These are phyloP conservation scores for Panus rudis DNA, from an alignment of 768 basidiomycete species.

Conservation along the genomic window DNA sequence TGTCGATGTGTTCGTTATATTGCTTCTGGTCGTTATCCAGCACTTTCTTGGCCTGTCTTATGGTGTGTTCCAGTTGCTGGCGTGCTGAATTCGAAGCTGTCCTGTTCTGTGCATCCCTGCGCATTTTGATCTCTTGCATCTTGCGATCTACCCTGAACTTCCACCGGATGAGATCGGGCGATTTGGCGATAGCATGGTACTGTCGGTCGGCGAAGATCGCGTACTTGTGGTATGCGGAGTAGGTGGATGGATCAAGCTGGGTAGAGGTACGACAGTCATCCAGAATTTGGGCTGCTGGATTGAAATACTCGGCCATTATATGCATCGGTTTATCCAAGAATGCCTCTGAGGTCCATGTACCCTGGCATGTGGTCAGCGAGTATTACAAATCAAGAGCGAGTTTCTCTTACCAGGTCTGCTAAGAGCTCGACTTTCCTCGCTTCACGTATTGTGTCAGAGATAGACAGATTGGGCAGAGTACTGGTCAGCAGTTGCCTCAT, in stretches of 20 bases:
- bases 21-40: constrained; percentile 48
- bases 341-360: constrained; percentile 86
- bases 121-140: constrained; percentile 58
- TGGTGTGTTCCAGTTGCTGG: constrained; percentile 24
- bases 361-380: constrained; percentile 40
- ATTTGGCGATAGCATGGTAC: constrained; percentile 62
- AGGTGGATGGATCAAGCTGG: constrained; percentile 32
- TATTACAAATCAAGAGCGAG: background rate
- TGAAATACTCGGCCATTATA: constrained; percentile 67
- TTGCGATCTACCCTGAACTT: constrained; percentile 72
- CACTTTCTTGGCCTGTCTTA: constrained; percentile 38
- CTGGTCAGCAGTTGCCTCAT: constrained; percentile 39
- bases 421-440: constrained; percentile 17
- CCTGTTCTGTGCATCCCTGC: constrained; percentile 32
- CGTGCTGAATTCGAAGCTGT: constrained; percentile 12
- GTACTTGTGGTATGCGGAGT: constrained; percentile 70
- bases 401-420: constrained; percentile 53
- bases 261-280: constrained; percentile 7
- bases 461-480: background rate
- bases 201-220: constrained; percentile 89
- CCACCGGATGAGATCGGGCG: constrained; percentile 63
- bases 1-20: constrained; percentile 32
- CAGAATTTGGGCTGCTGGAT: constrained; percentile 42
- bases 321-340: constrained; percentile 71
- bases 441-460: background rate